Conservation (phyloP, 129 eudicot species). For the Flaveria robusta region DNA sequence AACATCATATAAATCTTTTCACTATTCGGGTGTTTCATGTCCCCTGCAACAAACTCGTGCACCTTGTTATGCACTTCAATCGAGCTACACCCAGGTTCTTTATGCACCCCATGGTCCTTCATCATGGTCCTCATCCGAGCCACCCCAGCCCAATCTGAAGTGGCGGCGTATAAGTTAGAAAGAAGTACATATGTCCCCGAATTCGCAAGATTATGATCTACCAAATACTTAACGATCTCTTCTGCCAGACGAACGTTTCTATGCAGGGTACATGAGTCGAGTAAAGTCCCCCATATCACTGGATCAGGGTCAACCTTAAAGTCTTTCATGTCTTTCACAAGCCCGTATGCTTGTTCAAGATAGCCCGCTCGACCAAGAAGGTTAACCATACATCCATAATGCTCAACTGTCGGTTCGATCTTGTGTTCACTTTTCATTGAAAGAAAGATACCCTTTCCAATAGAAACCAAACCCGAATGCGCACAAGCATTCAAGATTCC, state of each 20-base stretch:
- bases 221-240: conserved; percentile 49
- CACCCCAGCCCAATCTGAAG: conserved; percentile 66
- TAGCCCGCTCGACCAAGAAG: conserved; percentile 84
- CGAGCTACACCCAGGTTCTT: conserved; percentile 86
- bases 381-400: conserved; percentile 89
- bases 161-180: conserved; percentile 66
- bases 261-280: conserved; percentile 76
- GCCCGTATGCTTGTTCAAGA: conserved; percentile 66
- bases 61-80: conserved; percentile 72
- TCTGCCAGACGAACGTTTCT: conserved; percentile 55
- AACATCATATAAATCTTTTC: conserved; percentile 59
- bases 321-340: conserved; percentile 47
- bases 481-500: conserved; percentile 79
- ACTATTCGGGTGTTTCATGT: conserved; percentile 60
- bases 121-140: conserved; percentile 60
- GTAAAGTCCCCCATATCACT: conserved; percentile 72
- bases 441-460: conserved; percentile 52
- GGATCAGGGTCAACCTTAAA: conserved; percentile 55
- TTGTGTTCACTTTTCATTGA: conserved; percentile 50
- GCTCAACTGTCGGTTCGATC: conserved; percentile 65
- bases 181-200: conserved; percentile 71
- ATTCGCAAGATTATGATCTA: conserved; percentile 42
- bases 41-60: conserved; percentile 84
- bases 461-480: conserved; percentile 70
- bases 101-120: conserved; percentile 59